Conservation (phyloP, 306 rosid genomes). For the Trichosanthes truncata region DNA sequence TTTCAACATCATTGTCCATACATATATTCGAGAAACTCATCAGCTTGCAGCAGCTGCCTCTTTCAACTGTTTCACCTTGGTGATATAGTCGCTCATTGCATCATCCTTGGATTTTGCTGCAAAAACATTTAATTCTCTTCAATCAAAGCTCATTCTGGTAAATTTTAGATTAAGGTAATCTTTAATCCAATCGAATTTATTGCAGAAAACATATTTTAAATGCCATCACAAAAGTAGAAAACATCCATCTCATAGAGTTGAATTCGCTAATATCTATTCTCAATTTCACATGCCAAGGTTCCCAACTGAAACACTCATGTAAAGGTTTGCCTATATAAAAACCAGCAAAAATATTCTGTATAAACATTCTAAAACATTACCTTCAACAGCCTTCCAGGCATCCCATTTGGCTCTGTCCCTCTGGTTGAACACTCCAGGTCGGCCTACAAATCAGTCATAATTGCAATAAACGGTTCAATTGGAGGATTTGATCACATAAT, state of each 20-base stretch:
- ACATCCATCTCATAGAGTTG: neutral
- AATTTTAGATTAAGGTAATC: neutral
- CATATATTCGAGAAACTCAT: slow-evolving; percentile 6
- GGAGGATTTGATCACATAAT: neutral
- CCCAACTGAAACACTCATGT: neutral
- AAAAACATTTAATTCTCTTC: slow-evolving; percentile 4
- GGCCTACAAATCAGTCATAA: slow-evolving; percentile 43
- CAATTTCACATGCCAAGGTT: neutral
- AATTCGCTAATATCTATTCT: neutral
- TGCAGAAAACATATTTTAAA: neutral
- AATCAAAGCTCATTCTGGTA: neutral
- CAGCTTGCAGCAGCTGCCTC: slow-evolving; percentile 58
- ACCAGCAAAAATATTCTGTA: neutral
- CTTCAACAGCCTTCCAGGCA: slow-evolving; percentile 98
- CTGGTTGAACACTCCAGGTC: slow-evolving; percentile 80
- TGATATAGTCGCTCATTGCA: slow-evolving; percentile 76
- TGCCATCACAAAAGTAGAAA: neutral
- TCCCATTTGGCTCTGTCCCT: slow-evolving; percentile 96
- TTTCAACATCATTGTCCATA: neutral
- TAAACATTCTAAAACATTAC: slow-evolving; percentile 21
- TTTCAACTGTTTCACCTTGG: slow-evolving; percentile 86
- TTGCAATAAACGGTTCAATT: neutral
- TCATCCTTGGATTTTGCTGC: slow-evolving; percentile 84
- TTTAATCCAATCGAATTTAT: neutral
- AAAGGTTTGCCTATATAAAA: neutral